Evolutionary conservation across 495 filamentous ascomycete species (phyloP).

Genomic region (Aspergillus panamensis): DNA sequence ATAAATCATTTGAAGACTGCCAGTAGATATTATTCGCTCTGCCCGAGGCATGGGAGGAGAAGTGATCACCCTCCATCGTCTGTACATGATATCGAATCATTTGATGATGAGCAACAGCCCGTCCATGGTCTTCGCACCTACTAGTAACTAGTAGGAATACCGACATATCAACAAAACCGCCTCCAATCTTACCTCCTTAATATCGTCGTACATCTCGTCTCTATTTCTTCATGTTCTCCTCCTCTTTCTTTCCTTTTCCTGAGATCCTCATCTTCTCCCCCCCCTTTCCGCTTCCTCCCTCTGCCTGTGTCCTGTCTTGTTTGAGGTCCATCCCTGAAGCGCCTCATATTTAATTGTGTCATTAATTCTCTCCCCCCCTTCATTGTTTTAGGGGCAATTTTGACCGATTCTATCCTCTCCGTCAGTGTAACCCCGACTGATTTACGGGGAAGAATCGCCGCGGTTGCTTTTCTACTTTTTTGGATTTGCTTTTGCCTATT

Average conservation of each 20-base stretch:
- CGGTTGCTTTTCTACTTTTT: slow-evolving; percentile 1
- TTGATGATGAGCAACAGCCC: not conserved
- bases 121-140: not conserved
- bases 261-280: slow-evolving; percentile 13
- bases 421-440: slow-evolving; percentile 25
- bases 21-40: not conserved
- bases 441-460: slow-evolving; percentile 16
- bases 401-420: slow-evolving; percentile 13
- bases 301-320: slow-evolving; percentile 6
- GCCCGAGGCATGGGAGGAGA: not conserved
- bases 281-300: slow-evolving; percentile 3
- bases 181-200: not conserved
- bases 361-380: slow-evolving; percentile 15
- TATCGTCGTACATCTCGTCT: not conserved
- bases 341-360: slow-evolving; percentile 16
- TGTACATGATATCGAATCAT: slow-evolving; percentile 1
- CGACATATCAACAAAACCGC: not conserved
- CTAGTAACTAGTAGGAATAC: too few species aligned
- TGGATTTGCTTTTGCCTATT: not conserved
- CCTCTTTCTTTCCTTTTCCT: slow-evolving; percentile 13
- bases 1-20: too few species aligned
- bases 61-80: not conserved
- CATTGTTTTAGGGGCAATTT: slow-evolving; percentile 6
- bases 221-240: slow-evolving; percentile 13
- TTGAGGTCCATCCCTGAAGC: slow-evolving; percentile 12